phyloP scores from a whole-genome alignment of 2,329 filamentous ascomycete species.

The Penicillium crustosum region DNA sequence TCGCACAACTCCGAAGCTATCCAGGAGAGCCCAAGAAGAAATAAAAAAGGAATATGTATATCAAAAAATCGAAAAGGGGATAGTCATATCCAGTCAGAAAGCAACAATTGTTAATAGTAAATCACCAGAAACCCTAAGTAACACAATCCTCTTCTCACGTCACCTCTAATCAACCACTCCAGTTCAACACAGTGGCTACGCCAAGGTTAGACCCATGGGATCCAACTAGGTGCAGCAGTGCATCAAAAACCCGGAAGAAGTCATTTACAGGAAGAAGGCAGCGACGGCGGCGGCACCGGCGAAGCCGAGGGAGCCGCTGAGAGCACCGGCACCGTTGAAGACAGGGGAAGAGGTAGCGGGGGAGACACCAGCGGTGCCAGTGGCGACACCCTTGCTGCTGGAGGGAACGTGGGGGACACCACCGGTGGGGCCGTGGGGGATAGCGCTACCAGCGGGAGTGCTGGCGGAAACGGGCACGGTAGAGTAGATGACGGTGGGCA shows the following conservation, averaged over 20 bases:
- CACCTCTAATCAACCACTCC: slow-evolving; percentile 12
- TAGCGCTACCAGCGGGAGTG: slow-evolving; percentile 15
- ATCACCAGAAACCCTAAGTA: slow-evolving; percentile 28
- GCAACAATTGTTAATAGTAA: slow-evolving; percentile 24
- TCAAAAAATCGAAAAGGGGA: slow-evolving; percentile 22
- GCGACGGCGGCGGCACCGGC: slow-evolving; percentile 32
- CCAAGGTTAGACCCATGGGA: slow-evolving; percentile 1
- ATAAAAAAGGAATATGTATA: slow-evolving; percentile 25
- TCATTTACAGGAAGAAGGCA: slow-evolving; percentile 36
- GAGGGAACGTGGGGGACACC: slow-evolving; percentile 22
- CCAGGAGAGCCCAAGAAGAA: slow-evolving; percentile 28
- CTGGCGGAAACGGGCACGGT: slow-evolving; percentile 23
- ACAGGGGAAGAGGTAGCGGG: slow-evolving; percentile 20
- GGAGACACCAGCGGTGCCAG: slow-evolving; percentile 4
- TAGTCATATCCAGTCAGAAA: slow-evolving; percentile 28
- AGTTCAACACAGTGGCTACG: neutral
- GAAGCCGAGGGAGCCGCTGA: slow-evolving; percentile 32
- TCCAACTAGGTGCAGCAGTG: slow-evolving; percentile 8
- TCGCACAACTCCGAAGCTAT: slow-evolving; percentile 32
- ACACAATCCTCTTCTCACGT: slow-evolving; percentile 18
- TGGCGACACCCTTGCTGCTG: slow-evolving; percentile 12
- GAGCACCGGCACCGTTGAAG: slow-evolving; percentile 31
- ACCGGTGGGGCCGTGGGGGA: slow-evolving; percentile 20
- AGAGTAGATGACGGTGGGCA: slow-evolving; percentile 31
- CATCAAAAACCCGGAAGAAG: slow-evolving; percentile 15